Evolutionary conservation across 805 yeast species (phyloP), one percentile per base, ranked within the genome.

Genomic region (Yamadazyma nakazawae): DNA sequence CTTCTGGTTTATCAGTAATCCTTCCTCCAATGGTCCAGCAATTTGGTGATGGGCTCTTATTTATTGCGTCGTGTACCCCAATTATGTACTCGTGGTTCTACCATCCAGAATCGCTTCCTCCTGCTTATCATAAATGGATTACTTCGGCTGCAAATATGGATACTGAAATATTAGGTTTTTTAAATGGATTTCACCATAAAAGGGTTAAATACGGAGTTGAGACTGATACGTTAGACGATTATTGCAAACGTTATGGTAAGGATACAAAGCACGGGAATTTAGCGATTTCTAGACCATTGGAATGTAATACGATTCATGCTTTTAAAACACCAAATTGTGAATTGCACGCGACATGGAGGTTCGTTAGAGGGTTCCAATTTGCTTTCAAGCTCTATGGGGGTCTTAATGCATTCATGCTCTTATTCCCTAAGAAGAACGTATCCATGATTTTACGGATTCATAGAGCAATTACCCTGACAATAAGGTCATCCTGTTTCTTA

Each of bases 121-220:
- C 68, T 5, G 66, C 75, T 6, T 75, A 76, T 52, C 57, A 64
- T 24, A 60, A 61, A 42, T 75, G 80, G 80, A 75, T 75, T 53
- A 72, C 80, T 3, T 65, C 66, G 37, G 78, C 77, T 16, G 79
- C 80, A 7, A 63, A 68, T 45, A 71, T 75, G 74, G 79, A 75
- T 50, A 57, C 57, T 21, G 75, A 66, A 34, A 50, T 75, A 11
- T 57, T 70, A 2, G 54, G 55, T 13, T 61, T 62, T 3, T 61
- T 75, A 34, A 57, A 63, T 28, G 49, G 54, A 5, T 38, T 75
- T n/a, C 64, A 66, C 26, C 48, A 57, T 4, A 65, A 65, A 4
- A 53, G 56, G 17, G 48, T 68, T 36, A 51, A 53, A 18, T 75
- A 75, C 51, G 79, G 79, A 9, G 54, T 59, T 26, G 58, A 58